phyloP scores from a whole-genome alignment of 208 protist species.

The Angomonas ambiguus region DNA sequence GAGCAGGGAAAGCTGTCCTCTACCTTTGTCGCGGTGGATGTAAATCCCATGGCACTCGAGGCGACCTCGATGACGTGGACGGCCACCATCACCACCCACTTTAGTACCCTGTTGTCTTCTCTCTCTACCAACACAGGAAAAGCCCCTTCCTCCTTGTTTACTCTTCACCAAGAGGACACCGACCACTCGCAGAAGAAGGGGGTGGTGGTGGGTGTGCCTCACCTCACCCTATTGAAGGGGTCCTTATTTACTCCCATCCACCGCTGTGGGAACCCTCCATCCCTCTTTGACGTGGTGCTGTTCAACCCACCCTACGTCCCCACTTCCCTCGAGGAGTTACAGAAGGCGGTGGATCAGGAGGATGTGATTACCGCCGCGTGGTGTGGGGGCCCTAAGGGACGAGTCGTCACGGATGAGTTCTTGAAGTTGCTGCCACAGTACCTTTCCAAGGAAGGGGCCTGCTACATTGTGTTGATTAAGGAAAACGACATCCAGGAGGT shows the following conservation, averaged over 20 bases:
- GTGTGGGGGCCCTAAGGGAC: conserved; percentile 77
- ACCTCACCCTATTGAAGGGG: conserved; percentile 15
- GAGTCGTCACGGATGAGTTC: conserved; percentile 83
- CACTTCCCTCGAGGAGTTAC: conserved; percentile 71
- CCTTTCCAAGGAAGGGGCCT: conserved; percentile 35
- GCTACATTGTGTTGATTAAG: conserved; percentile 75
- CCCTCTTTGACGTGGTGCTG: conserved; percentile 65
- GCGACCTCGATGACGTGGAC: conserved; percentile 72
- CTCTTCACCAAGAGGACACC: background rate
- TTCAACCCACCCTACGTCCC: conserved; percentile 91
- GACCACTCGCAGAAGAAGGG: background rate
- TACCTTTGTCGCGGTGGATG: conserved; percentile 57
- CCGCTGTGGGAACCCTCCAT: background rate
- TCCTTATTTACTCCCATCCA: conserved; percentile 19
- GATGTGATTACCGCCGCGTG: conserved; percentile 78
- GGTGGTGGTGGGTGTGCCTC: background rate
- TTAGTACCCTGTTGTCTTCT: conserved; percentile 2
- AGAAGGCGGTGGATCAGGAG: conserved; percentile 35
- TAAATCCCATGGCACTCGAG: conserved; percentile 80
- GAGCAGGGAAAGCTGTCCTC: background rate
- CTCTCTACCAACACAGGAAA: background rate
- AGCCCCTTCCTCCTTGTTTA: background rate
- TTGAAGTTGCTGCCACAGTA: conserved; percentile 42
- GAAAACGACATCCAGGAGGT: conserved; percentile 80
- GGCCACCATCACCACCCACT: conserved; percentile 35